A percentile compares a stretch with the other conserved stretches of the same genome.
Conservation (phyloP, 345 rosid species). For the Xanthoceras sorbifolium region DNA sequence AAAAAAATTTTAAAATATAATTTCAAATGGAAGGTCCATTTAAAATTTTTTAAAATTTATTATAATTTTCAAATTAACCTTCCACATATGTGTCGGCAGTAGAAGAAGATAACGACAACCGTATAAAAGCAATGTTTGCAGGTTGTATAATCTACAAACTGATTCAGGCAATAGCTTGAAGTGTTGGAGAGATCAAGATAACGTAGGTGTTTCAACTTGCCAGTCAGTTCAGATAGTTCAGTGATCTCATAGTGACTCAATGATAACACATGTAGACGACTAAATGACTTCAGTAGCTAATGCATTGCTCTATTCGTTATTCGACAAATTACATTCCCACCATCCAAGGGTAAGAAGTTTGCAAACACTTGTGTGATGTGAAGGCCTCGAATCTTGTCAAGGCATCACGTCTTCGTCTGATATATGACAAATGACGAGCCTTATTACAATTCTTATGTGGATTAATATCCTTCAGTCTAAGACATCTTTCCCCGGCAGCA, state of each 20-base stretch:
- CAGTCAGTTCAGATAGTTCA: slow-evolving; percentile 7
- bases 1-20: too few relatives aligned
- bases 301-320: background rate
- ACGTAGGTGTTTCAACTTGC: slow-evolving; percentile 3
- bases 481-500: slow-evolving; percentile 31
- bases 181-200: slow-evolving; percentile 18
- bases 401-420: background rate
- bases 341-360: background rate
- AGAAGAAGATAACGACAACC: background rate
- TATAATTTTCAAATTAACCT: background rate
- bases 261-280: slow-evolving; percentile 3
- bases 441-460: slow-evolving; percentile 18
- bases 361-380: background rate
- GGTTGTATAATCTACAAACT: slow-evolving; percentile 9
- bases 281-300: background rate
- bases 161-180: background rate
- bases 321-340: background rate
- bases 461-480: slow-evolving; percentile 27
- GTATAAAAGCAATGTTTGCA: slow-evolving; percentile 10
- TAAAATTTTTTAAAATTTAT: too few relatives aligned
- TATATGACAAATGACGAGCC: slow-evolving; percentile 40
- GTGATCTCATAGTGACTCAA: background rate
- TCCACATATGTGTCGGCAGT: background rate
- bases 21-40: too few relatives aligned
- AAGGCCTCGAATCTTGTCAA: background rate